phyloP scores from a whole-genome alignment of 2,329 filamentous ascomycete genomes.

The Cladobotryum protrusum region DNA sequence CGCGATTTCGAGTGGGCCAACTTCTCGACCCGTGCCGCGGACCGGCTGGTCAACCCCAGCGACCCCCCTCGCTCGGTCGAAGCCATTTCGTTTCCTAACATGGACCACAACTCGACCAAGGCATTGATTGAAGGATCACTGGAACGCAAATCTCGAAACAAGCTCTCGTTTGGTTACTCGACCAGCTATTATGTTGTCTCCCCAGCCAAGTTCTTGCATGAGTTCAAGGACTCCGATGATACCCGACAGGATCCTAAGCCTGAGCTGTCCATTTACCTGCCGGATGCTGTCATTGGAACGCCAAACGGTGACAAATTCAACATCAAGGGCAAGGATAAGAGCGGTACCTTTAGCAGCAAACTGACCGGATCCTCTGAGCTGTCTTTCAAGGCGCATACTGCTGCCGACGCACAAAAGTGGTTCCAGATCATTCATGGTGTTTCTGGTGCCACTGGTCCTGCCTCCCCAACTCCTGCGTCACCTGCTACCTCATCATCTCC shows the following conservation, averaged over 20 bases:
- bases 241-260: slow-evolving; percentile 66
- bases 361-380: slow-evolving; percentile 75
- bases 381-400: slow-evolving; percentile 78
- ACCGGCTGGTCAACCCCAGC: slow-evolving; percentile 71
- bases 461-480: slow-evolving; percentile 14
- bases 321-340: slow-evolving; percentile 89
- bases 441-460: slow-evolving; percentile 44
- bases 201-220: slow-evolving; percentile 81
- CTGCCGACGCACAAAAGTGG: slow-evolving; percentile 79
- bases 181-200: slow-evolving; percentile 87
- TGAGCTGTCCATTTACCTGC: slow-evolving; percentile 85
- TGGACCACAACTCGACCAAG: slow-evolving; percentile 72
- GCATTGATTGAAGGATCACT: slow-evolving; percentile 81
- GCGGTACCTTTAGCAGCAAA: slow-evolving; percentile 73
- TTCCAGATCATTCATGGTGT: slow-evolving; percentile 63
- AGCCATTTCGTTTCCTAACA: slow-evolving; percentile 78
- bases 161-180: slow-evolving; percentile 70
- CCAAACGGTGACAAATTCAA: slow-evolving; percentile 79
- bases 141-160: slow-evolving; percentile 84
- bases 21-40: slow-evolving; percentile 66
- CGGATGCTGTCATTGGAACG: slow-evolving; percentile 73
- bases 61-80: slow-evolving; percentile 67
- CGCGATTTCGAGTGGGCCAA: slow-evolving; percentile 87
- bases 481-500: neutral
- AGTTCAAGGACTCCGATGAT: slow-evolving; percentile 89